Conservation (phyloP, 2,329 filamentous ascomycete genomes). For the Beauveria bassiana region DNA sequence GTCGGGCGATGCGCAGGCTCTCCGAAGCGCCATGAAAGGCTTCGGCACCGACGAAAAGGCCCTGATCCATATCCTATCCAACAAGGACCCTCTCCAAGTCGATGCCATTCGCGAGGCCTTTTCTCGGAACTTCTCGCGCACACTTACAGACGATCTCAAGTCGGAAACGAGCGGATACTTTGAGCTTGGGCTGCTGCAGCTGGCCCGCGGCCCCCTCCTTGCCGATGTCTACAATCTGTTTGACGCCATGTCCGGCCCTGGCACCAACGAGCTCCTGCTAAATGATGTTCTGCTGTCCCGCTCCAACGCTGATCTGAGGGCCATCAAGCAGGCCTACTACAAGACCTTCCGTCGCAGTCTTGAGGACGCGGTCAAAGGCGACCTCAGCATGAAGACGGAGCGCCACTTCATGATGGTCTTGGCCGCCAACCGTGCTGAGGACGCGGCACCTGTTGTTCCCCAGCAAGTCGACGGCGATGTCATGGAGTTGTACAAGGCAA, state of each 20-base stretch:
- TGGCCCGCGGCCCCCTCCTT: conserved; percentile 70
- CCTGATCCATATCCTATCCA: conserved; percentile 62
- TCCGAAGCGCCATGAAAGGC: conserved; percentile 84
- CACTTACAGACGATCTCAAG: conserved; percentile 67
- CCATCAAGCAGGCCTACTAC: conserved; percentile 76
- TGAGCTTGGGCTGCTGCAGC: conserved; percentile 62
- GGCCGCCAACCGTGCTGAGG: conserved; percentile 66
- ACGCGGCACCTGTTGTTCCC: conserved; percentile 64
- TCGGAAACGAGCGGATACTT: conserved; percentile 72
- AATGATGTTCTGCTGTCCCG: conserved; percentile 80
- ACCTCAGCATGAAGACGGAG: conserved; percentile 81
- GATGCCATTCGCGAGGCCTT: conserved; percentile 61
- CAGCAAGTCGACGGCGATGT: conserved; percentile 70
- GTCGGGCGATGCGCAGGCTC: conserved; percentile 57
- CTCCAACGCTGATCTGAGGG: conserved; percentile 78
- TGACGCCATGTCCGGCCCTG: conserved; percentile 66
- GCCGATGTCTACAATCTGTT: conserved; percentile 66
- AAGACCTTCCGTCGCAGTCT: conserved; percentile 58
- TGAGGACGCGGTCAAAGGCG: conserved; percentile 64
- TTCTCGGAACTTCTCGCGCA: conserved; percentile 54
- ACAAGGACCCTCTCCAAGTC: conserved; percentile 72
- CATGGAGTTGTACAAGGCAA: conserved; percentile 67
- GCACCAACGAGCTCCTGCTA: conserved; percentile 78
- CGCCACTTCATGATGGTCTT: conserved; percentile 78
- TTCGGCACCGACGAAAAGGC: conserved; percentile 81